phyloP scores from a whole-genome alignment of 2,329 filamentous ascomycete species.

The Trematosphaeria pertusa region DNA sequence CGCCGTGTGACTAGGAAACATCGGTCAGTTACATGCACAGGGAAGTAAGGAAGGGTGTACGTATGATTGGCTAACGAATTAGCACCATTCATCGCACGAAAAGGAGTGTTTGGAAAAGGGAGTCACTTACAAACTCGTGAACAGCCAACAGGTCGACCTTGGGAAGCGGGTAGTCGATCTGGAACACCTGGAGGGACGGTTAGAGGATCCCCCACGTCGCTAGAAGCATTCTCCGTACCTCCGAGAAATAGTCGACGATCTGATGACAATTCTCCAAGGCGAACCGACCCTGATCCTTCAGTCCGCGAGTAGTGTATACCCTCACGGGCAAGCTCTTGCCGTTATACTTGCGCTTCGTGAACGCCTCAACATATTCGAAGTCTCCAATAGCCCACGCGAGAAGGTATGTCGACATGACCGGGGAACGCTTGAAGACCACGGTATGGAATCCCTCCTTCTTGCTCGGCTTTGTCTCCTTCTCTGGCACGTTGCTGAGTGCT shows the following conservation, averaged over 20 bases:
- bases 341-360: conserved; percentile 88
- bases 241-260: conserved; percentile 95
- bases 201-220: not conserved
- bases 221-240: conserved; percentile 56
- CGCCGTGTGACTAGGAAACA: conserved; percentile 68
- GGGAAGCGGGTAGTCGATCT: conserved; percentile 82
- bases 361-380: conserved; percentile 94
- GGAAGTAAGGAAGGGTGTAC: conserved; percentile 31
- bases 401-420: conserved; percentile 95
- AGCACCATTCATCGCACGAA: conserved; percentile 23
- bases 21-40: conserved; percentile 47
- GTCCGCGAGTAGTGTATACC: conserved; percentile 93
- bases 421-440: conserved; percentile 89
- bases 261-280: conserved; percentile 90
- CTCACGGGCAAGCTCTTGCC: conserved; percentile 90
- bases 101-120: not conserved
- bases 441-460: conserved; percentile 74
- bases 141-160: conserved; percentile 97
- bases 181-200: conserved; percentile 67
- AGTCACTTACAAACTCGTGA: conserved; percentile 80
- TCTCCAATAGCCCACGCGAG: conserved; percentile 96
- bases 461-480: conserved; percentile 76
- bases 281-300: conserved; percentile 89
- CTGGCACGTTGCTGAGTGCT: conserved; percentile 94
- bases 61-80: conserved; percentile 50